Evolutionary conservation across 1,284 basidiomycete species (phyloP), one percentile per base, ranked within the genome.

Genomic region (Austroboletus rostrupii): DNA sequence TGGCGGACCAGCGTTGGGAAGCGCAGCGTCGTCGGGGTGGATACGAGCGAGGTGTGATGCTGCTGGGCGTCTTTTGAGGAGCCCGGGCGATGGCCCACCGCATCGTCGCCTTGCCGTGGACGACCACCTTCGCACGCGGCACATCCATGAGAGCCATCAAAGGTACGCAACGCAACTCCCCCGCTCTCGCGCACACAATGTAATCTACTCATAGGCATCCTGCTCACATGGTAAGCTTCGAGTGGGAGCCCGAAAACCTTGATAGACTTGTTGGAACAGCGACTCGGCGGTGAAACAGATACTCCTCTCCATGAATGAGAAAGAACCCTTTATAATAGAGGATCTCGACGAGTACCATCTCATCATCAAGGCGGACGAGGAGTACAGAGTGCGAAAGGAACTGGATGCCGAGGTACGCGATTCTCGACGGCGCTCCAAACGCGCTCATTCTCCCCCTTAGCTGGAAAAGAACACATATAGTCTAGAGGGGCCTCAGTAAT

Each of bases 241-340:
- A 47, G 21, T 20, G 42, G 28, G 1, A 21, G n/a, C 21, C 6
- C 33, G 7, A 21, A 13, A 11, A 28, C 28, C 21, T 28, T 28
- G 16, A 13, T 33, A 33, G 12, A 33, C 21, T 20, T 28, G 43
- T 28, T 39, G 13, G 43, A 13, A 19, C 61, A 92, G 92, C 62
- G 91, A 94, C 65, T 82, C 90, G 6, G 92, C 91, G 4, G 91
- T 93, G 47, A 94, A 94, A 70, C 91, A 94, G 65, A 92, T 94
- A 49, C 76, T 93, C 26, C 75, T 93, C 35, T 74, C 81, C 14
- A 81, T 94, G 77, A 90, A 95, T 67, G 87, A 92, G 67, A 82
- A 78, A 59, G 71, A 78, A 14, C 78, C 74, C 46, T 94, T 94
- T 69, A 86, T 94, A 58, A 88, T 93, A 51, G 86, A 92, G 61